Percentiles rank a stretch among this genome's conserved stretches.
These are phyloP conservation scores for Hymenoscyphus scutula DNA, from an alignment of 2,329 filamentous ascomycete species.

Conservation along the genomic window DNA sequence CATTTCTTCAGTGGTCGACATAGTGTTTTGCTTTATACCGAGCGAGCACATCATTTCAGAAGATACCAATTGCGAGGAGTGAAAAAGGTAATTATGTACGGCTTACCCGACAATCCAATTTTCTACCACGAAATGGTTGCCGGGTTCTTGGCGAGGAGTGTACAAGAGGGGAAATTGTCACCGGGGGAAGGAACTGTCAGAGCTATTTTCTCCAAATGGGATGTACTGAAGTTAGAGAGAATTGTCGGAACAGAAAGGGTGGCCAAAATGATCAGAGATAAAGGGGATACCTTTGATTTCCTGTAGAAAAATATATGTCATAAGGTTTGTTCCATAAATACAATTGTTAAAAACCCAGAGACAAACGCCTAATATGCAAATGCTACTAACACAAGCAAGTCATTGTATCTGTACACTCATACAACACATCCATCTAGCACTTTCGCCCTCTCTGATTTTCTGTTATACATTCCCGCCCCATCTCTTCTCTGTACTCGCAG, in stretches of 20 bases:
- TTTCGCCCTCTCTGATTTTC: too few species aligned
- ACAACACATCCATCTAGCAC: not conserved
- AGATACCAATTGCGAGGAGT: conserved; percentile 82
- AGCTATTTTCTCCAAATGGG: conserved; percentile 81
- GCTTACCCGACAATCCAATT: conserved; percentile 79
- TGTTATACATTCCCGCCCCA: conserved; percentile 32
- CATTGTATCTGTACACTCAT: conserved; percentile 9
- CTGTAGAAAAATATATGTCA: conserved; percentile 50
- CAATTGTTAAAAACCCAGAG: conserved; percentile 10
- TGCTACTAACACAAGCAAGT: conserved; percentile 8
- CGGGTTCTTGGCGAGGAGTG: conserved; percentile 61
- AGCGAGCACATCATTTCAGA: conserved; percentile 94
- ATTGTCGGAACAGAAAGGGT: conserved; percentile 80
- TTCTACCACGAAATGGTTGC: conserved; percentile 78
- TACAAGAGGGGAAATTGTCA: conserved; percentile 53
- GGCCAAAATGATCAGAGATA: conserved; percentile 78
- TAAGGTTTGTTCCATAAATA: conserved; percentile 7
- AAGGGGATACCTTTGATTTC: conserved; percentile 93
- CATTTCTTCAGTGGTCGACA: conserved; percentile 85
- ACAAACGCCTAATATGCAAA: conserved; percentile 22
- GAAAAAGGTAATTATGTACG: conserved; percentile 83
- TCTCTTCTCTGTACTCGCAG: conserved; percentile 32
- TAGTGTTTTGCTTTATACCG: conserved; percentile 83
- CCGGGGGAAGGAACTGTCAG: conserved; percentile 58
- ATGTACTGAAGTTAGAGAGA: conserved; percentile 83